Evolutionary conservation across 129 eudicot species (phyloP), one percentile per base, ranked within the genome.

Genomic region (Pseudognaphalium luteoalbum): DNA sequence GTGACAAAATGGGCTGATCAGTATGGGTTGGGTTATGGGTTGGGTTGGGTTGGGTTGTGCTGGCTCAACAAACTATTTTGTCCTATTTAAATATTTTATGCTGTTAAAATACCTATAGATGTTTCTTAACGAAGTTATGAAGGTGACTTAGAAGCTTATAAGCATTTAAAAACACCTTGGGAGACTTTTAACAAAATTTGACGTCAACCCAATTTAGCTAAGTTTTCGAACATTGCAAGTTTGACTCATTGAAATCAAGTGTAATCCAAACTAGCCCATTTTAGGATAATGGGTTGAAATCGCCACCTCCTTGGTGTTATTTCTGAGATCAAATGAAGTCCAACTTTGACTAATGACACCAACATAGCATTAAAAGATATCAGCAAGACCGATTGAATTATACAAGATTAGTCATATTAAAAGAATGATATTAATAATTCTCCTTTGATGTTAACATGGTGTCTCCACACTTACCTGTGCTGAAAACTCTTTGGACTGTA

Each of bases 401-500:
- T 21, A 32, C 35, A 61, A 30, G 66, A 61, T 61, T 25, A 61
- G 15, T 15, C 35, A 57, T 1, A 16, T n/a, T 25, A 25, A 25
- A 25, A 25, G 28, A 25, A 25, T 25, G 1, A 57, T 9, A 19
- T 7, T 4, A 57, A n/a, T 7, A 57, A 57, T 57, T 20, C 14
- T 57, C 62, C 14, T 1, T 57, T 3, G 30, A 10, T 3, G 15
- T 19, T 7, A 32, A 57, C 62, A 37, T 8, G n/a, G 7, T 42
- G 34, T 58, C 28, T 37, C 21, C 34, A 30, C 25, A 58, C 63
- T 66, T 81, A 91, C 99, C 96, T 95, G 99, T 44, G 97, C 97
- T 28, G 99, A 91, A 70, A 95, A 95, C 73, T 89, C 97, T 83
- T 95, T 95, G 3, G 99, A 91, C 70, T 95, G 99, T 75, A 95